These are phyloP conservation scores for Tolypocladium amazonense DNA, from an alignment of 2,329 filamentous ascomycete species.

Conservation along the genomic window DNA sequence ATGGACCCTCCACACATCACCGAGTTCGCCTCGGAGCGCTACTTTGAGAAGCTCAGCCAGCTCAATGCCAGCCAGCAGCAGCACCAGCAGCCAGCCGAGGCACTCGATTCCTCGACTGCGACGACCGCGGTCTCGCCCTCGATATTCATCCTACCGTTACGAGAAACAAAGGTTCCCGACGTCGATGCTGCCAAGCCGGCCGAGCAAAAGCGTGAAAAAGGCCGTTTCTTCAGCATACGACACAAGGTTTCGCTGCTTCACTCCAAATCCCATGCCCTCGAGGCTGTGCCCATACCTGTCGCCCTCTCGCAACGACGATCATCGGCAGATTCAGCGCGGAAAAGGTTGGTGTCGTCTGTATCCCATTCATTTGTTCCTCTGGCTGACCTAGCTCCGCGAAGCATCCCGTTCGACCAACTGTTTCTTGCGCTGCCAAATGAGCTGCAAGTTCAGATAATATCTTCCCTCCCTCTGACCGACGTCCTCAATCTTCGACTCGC, in stretches of 20 bases:
- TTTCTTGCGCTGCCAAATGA: conserved; percentile 50
- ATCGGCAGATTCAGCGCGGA: conserved; percentile 17
- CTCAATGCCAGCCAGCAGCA: conserved; percentile 34
- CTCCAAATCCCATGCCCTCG: conserved; percentile 17
- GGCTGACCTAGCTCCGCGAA: conserved; percentile 13
- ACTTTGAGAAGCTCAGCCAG: conserved; percentile 51
- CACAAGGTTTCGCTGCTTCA: conserved; percentile 25
- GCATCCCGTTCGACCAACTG: conserved; percentile 42
- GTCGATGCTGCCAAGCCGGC: conserved; percentile 15
- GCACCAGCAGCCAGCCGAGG: conserved; percentile 21
- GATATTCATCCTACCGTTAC: conserved; percentile 39
- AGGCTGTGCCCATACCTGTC: conserved; percentile 6
- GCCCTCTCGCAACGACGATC: conserved; percentile 7
- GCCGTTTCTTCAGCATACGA: conserved; percentile 30
- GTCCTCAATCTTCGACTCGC: conserved; percentile 47
- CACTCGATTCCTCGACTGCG: conserved; percentile 7
- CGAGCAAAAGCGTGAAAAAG: conserved; percentile 30
- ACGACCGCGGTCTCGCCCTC: conserved; percentile 19
- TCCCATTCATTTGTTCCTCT: background rate
- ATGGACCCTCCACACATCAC: conserved; percentile 56
- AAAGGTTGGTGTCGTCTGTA: conserved; percentile 15
- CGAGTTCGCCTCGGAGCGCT: conserved; percentile 56
- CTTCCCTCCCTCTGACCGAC: conserved; percentile 48
- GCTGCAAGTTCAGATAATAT: conserved; percentile 52
- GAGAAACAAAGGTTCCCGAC: conserved; percentile 25